Evolutionary conservation across 2,329 filamentous ascomycete species (phyloP).

Genomic region (Pleomassaria siparia): DNA sequence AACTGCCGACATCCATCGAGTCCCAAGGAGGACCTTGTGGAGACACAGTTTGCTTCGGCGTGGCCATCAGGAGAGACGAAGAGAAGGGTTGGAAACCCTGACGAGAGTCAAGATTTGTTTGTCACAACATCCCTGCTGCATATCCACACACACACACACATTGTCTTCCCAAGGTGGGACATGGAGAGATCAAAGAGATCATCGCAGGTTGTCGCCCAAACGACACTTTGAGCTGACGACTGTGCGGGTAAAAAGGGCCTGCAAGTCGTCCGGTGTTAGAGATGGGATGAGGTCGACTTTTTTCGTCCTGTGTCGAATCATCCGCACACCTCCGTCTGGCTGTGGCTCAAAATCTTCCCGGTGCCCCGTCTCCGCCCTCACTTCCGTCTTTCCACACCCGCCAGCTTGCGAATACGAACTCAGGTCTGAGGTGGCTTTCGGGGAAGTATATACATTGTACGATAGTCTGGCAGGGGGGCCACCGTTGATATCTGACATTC

Average conservation of each 20-base stretch:
- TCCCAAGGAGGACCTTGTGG: constrained; percentile 5
- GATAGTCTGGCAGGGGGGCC: constrained; percentile 2
- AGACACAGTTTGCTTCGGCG: background rate
- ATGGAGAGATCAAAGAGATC: background rate
- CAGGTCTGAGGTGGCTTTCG: constrained; percentile 7
- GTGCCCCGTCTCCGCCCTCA: constrained; percentile 1
- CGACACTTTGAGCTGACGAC: background rate
- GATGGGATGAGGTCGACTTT: background rate
- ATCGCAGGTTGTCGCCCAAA: background rate
- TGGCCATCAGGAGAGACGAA: background rate
- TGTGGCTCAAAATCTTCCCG: constrained; percentile 5
- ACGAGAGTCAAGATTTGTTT: background rate
- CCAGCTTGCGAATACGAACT: background rate
- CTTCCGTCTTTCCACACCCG: no score
- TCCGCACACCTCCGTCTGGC: constrained; percentile 7
- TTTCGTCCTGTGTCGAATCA: background rate
- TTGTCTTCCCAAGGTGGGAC: background rate
- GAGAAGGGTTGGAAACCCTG: background rate
- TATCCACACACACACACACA: background rate
- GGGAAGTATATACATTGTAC: background rate
- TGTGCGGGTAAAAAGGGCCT: constrained; percentile 1
- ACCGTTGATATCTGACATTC: background rate
- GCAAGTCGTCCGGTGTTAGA: background rate
- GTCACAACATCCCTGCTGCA: background rate
- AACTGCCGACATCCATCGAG: constrained; percentile 14